These are phyloP conservation scores for Hypoxylon rubiginosum DNA, from an alignment of 2,329 filamentous ascomycete species.

Conservation along the genomic window DNA sequence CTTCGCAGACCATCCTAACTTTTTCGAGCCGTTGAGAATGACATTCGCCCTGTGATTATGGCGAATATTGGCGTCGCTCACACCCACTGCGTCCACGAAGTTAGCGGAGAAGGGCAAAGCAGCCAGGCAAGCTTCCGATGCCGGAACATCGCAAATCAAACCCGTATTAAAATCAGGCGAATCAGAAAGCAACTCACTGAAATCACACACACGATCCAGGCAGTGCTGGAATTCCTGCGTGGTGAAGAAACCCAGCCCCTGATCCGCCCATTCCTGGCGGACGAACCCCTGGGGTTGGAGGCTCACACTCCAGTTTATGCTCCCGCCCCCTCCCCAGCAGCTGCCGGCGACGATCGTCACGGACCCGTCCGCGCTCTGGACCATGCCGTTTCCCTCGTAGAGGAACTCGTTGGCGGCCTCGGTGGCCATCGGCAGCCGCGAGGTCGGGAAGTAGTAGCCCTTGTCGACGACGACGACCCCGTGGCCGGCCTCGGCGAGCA, in stretches of 20 bases:
- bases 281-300: constrained; percentile 80
- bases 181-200: constrained; percentile 55
- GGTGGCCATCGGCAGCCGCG: constrained; percentile 81
- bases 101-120: constrained; percentile 9
- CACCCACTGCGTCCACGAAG: constrained; percentile 68
- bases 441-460: constrained; percentile 79
- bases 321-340: constrained; percentile 88
- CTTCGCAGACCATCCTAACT: constrained; percentile 78
- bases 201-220: constrained; percentile 81
- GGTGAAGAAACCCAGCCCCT: constrained; percentile 79
- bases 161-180: neutral
- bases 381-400: constrained; percentile 75
- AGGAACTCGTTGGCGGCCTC: constrained; percentile 71
- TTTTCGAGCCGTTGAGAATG: constrained; percentile 80
- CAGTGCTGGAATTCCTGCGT: constrained; percentile 81
- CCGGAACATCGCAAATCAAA: neutral
- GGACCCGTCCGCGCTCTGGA: constrained; percentile 68
- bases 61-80: constrained; percentile 72
- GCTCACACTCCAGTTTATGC: constrained; percentile 84
- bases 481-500: constrained; percentile 75
- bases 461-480: constrained; percentile 86
- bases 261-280: constrained; percentile 81
- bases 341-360: constrained; percentile 75
- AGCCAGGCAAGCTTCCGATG: neutral
- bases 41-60: constrained; percentile 81